These are phyloP conservation scores for Nemania abortiva DNA, from an alignment of 2,329 filamentous ascomycete genomes.

Conservation along the genomic window DNA sequence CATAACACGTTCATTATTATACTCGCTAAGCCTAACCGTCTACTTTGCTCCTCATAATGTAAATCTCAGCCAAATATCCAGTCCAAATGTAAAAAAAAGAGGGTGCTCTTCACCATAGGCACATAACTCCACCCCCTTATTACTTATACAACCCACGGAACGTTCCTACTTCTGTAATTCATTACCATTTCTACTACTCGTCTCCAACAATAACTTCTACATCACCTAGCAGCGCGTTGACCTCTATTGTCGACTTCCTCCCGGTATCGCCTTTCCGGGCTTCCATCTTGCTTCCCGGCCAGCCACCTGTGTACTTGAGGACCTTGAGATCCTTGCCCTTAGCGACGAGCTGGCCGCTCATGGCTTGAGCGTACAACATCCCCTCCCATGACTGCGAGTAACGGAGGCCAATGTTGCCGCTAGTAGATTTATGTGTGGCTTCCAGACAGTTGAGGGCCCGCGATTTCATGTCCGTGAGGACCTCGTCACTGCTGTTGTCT, in stretches of 20 bases:
- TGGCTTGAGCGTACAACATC: slow-evolving; percentile 54
- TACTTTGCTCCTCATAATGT: neutral
- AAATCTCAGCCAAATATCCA: neutral
- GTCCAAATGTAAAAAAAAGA: slow-evolving; percentile 7
- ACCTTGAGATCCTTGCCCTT: slow-evolving; percentile 59
- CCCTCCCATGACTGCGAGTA: slow-evolving; percentile 67
- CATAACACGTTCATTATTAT: slow-evolving; percentile 7
- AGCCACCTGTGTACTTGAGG: slow-evolving; percentile 49
- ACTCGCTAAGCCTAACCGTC: neutral
- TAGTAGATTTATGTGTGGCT: slow-evolving; percentile 59
- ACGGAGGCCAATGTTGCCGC: slow-evolving; percentile 57
- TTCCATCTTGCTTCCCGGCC: slow-evolving; percentile 52
- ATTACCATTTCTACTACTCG: slow-evolving; percentile 9
- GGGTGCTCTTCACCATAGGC: slow-evolving; percentile 10
- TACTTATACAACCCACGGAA: neutral
- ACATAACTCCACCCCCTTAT: neutral
- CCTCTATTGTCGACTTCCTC: slow-evolving; percentile 50
- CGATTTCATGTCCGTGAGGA: neutral
- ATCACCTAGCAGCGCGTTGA: slow-evolving; percentile 50
- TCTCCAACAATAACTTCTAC: slow-evolving; percentile 48
- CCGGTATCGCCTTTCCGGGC: slow-evolving; percentile 54
- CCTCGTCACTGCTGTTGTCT: neutral
- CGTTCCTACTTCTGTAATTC: neutral
- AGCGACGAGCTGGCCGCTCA: slow-evolving; percentile 57
- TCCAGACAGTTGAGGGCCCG: slow-evolving; percentile 53